Conservation (phyloP, 2,329 filamentous ascomycete genomes). For the Cytospora paraplurivora region DNA sequence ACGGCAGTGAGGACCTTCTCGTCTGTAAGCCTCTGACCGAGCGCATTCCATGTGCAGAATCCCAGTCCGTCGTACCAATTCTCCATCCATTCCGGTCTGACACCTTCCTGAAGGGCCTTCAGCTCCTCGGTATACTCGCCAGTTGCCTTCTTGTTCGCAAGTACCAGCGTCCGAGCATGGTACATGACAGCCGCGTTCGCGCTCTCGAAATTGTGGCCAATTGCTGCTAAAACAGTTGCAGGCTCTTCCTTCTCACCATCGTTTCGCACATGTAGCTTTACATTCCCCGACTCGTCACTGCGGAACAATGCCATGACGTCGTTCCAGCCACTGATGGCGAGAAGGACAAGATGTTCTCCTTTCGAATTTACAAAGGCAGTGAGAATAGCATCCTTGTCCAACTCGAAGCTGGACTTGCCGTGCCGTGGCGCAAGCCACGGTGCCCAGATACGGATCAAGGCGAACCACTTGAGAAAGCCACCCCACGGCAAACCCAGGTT, state of each 20-base stretch:
- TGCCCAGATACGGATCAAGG: slow-evolving; percentile 74
- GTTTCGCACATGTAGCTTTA: slow-evolving; percentile 71
- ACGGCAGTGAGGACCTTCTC: slow-evolving; percentile 77
- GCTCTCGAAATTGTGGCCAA: slow-evolving; percentile 71
- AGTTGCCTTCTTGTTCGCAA: slow-evolving; percentile 45
- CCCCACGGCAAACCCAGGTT: slow-evolving; percentile 66
- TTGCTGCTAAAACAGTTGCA: slow-evolving; percentile 68
- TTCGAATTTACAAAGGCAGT: slow-evolving; percentile 73
- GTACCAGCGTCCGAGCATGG: slow-evolving; percentile 71
- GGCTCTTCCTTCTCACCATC: slow-evolving; percentile 61
- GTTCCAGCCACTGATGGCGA: slow-evolving; percentile 75
- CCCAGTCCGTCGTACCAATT: slow-evolving; percentile 92
- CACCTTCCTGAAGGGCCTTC: slow-evolving; percentile 47
- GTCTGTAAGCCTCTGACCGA: slow-evolving; percentile 82
- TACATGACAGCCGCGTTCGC: slow-evolving; percentile 84
- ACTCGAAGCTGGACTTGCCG: slow-evolving; percentile 64
- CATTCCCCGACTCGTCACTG: slow-evolving; percentile 63
- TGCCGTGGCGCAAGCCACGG: slow-evolving; percentile 92
- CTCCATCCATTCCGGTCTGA: slow-evolving; percentile 70
- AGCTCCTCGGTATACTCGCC: slow-evolving; percentile 50
- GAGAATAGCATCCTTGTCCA: slow-evolving; percentile 78
- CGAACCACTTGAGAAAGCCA: slow-evolving; percentile 69
- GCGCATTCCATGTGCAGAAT: slow-evolving; percentile 95
- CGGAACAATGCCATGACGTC: slow-evolving; percentile 71
- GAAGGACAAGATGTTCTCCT: slow-evolving; percentile 74